These are phyloP conservation scores for Calocera cornea DNA, from an alignment of 768 basidiomycete genomes.

Conservation along the genomic window DNA sequence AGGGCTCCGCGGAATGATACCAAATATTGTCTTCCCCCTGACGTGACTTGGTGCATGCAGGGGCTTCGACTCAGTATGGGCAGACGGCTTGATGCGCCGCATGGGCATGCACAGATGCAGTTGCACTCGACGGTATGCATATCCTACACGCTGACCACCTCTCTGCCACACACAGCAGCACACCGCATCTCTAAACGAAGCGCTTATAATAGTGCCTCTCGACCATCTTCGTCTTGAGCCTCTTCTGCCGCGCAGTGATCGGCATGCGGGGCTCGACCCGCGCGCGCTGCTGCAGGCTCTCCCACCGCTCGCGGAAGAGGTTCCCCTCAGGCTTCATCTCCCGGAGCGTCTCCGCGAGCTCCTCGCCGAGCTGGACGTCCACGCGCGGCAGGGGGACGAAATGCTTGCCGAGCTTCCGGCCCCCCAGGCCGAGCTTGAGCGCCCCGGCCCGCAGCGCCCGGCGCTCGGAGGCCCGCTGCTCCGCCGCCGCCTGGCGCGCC, in stretches of 20 bases:
- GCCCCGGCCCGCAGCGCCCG: slow-evolving; percentile 36
- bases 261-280: slow-evolving; percentile 76
- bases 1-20: too few species aligned
- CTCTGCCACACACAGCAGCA: not conserved
- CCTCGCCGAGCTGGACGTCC: slow-evolving; percentile 83
- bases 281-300: slow-evolving; percentile 76
- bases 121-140: too few species aligned
- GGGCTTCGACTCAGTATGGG: too few species aligned
- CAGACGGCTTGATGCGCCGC: too few species aligned
- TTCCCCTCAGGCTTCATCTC: slow-evolving; percentile 90
- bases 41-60: too few species aligned
- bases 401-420: slow-evolving; percentile 68
- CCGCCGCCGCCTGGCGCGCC: slow-evolving; percentile 26
- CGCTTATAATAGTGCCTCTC: slow-evolving; percentile 29
- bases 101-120: too few species aligned
- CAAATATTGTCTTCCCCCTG: too few species aligned
- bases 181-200: slow-evolving; percentile 20
- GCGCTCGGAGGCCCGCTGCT: slow-evolving; percentile 20
- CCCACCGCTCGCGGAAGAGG: slow-evolving; percentile 76
- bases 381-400: slow-evolving; percentile 52
- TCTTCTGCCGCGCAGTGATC: slow-evolving; percentile 44
- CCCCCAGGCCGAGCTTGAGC: slow-evolving; percentile 51
- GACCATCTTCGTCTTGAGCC: slow-evolving; percentile 22
- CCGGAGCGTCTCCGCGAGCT: slow-evolving; percentile 71
- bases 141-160: not conserved